Percentiles rank a stretch among this genome's conserved stretches.
These are phyloP conservation scores for Backusella mclennaniae DNA, from an alignment of 192 early-diverging fungal genomes.

Conservation along the genomic window DNA sequence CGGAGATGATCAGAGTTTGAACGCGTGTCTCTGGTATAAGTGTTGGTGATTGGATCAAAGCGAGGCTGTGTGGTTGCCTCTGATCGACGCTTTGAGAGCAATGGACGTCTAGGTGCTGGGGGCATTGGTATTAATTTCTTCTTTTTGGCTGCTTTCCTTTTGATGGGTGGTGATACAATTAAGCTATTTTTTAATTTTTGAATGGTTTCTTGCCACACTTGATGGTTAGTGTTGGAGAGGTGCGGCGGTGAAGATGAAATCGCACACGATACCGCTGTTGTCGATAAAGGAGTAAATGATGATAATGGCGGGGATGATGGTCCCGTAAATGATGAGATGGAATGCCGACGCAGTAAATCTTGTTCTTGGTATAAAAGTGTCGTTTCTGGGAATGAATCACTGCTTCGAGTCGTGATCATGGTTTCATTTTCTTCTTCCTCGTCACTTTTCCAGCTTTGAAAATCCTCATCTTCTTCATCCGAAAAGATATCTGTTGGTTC, in stretches of 20 bases:
- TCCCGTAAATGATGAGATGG: conserved; percentile 20
- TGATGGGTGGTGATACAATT: conserved; percentile 13
- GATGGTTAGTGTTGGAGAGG: background rate
- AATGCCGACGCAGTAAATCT: conserved; percentile 12
- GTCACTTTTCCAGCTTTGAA: conserved; percentile 11
- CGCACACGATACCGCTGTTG: conserved; percentile 19
- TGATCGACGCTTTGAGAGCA: conserved; percentile 21
- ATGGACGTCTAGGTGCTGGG: conserved; percentile 12
- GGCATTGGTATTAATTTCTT: conserved; percentile 33
- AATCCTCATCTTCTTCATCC: background rate
- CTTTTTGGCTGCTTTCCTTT: background rate
- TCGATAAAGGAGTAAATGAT: conserved; percentile 1
- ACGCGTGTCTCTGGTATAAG: conserved; percentile 46
- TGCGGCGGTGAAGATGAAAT: conserved; percentile 24
- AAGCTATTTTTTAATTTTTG: conserved; percentile 6
- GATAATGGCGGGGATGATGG: conserved; percentile 5
- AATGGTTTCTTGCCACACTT: conserved; percentile 24
- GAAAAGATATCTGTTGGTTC: background rate
- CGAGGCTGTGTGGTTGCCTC: conserved; percentile 38
- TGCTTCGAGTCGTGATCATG: background rate
- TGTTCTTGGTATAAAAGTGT: background rate
- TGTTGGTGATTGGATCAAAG: conserved; percentile 34
- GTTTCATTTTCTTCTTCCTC: conserved; percentile 9
- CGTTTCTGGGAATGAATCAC: background rate
- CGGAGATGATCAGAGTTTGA: conserved; percentile 51